Base-by-base conservation (phyloP, 163 green algal genomes). In the Scenedesmus sp. region DNA sequence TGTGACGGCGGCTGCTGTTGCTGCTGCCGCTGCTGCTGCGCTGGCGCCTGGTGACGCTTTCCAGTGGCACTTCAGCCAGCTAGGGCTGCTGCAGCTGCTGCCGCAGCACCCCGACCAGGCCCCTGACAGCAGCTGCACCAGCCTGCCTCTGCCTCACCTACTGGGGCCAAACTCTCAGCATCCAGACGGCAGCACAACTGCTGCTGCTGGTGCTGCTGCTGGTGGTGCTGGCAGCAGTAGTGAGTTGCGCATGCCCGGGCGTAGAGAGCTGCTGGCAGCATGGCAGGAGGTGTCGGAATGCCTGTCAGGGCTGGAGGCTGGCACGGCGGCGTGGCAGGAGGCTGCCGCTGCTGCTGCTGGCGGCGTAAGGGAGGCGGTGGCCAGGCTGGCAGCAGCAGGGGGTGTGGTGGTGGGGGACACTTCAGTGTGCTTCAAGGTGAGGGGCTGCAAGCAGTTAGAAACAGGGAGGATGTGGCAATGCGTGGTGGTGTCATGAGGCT, bases 221-320 rank as follows among this genome's bases (percentile, higher is more conserved):
- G 77, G 1, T 85, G 77, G 4, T 60, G 10, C 54, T 8, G 16
- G 74, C 76, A 87, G 26, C 57, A 77, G 70, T 59, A 66, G 16
- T 15, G 23, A 13, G 4, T 1, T 15, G 13, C 18, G 13, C 10
- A 77, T 91, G 76, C 87, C 87, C 2, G 70, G 57, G n/a, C 66
- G 87, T 8, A 34, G 15, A 12, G 54, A 92, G 62, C 81, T 89
- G 62, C 52, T 88, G 62, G 2, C 12, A 6, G 81, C 82, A 0
- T 92, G 88, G 88, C 88, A 92, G 88, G 10, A 64, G 76, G 57
- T 91, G 56, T 16, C 76, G 26, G 87, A 91, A 12, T 10, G 4
- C 4, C 16, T 18, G 6, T 23, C 87, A 60, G 87, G 56, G 4
- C n/a, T 87, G 26, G 87, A 77, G 26, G 55, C 59, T 13, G 55